A percentile compares a stretch with the other conserved stretches of the same genome.
Conservation (phyloP, 1,284 basidiomycete species). For the Ganoderma sp. region DNA sequence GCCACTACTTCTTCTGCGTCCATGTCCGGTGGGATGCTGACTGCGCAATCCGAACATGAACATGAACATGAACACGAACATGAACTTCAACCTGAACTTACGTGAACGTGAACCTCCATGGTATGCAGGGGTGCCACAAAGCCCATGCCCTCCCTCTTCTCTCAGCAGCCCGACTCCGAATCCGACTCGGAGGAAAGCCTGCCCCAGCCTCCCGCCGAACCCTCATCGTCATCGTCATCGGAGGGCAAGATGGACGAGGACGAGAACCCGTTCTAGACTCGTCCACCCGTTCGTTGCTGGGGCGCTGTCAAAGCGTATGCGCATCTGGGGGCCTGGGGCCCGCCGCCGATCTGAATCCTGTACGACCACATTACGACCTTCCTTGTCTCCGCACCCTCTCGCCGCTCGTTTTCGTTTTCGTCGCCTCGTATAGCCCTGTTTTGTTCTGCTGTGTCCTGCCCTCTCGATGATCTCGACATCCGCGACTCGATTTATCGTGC, state of each 20-base stretch:
- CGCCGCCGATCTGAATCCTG: slow-evolving; percentile 32
- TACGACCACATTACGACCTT: slow-evolving; percentile 31
- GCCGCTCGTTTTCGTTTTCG: slow-evolving; percentile 23
- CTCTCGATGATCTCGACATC: slow-evolving; percentile 25
- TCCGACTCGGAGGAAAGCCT: slow-evolving; percentile 32
- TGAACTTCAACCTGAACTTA: neutral
- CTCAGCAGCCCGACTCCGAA: slow-evolving; percentile 47
- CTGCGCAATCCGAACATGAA: slow-evolving; percentile 1
- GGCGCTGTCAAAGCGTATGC: neutral
- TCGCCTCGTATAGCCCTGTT: slow-evolving; percentile 23
- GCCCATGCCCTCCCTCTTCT: slow-evolving; percentile 64
- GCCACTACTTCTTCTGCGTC: neutral
- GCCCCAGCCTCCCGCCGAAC: slow-evolving; percentile 43
- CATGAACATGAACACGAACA: neutral
- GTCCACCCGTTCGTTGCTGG: slow-evolving; percentile 3
- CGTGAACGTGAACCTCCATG: neutral
- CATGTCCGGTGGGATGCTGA: neutral
- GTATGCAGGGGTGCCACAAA: slow-evolving; percentile 55
- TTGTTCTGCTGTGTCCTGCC: slow-evolving; percentile 30
- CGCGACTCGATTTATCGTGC: slow-evolving; percentile 29
- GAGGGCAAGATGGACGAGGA: slow-evolving; percentile 37
- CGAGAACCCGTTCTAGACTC: slow-evolving; percentile 42
- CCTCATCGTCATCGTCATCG: slow-evolving; percentile 27
- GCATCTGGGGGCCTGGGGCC: slow-evolving; percentile 15
- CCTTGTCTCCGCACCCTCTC: slow-evolving; percentile 13